Conservation (phyloP, 2,329 filamentous ascomycete genomes). For the Penicillium frequentans region DNA sequence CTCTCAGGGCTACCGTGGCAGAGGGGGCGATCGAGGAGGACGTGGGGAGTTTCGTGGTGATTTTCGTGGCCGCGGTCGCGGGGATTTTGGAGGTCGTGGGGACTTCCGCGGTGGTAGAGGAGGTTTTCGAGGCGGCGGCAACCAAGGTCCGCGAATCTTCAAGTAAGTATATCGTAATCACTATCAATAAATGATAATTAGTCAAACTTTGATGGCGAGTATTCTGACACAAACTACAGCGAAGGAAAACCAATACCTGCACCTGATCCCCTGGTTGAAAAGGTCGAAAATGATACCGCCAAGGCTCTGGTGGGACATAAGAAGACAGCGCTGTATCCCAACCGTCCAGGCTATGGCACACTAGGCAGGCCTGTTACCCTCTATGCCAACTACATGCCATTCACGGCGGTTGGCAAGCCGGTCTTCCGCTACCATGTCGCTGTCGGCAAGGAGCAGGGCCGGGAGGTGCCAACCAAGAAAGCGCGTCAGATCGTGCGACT, state of each 20-base stretch:
- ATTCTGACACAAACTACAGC: constrained; percentile 11
- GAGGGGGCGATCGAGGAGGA: constrained; percentile 14
- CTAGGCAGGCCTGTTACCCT: constrained; percentile 31
- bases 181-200: not conserved
- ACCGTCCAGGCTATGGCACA: constrained; percentile 41
- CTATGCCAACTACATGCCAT: constrained; percentile 42
- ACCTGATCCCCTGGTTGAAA: constrained; percentile 24
- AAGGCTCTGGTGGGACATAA: constrained; percentile 21
- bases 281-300: constrained; percentile 29
- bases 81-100: constrained; percentile 25
- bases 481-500: constrained; percentile 50
- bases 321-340: constrained; percentile 28
- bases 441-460: constrained; percentile 28
- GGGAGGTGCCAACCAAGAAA: constrained; percentile 36
- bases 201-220: not conserved
- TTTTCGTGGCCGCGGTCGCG: constrained; percentile 24
- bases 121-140: constrained; percentile 17
- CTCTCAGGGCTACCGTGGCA: constrained; percentile 18
- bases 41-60: constrained; percentile 15
- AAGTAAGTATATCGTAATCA: constrained; percentile 24
- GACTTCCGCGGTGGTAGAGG: constrained; percentile 23
- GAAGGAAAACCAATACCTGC: constrained; percentile 18
- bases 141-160: constrained; percentile 28
- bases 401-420: constrained; percentile 36
- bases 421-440: constrained; percentile 46